Percentiles rank a stretch among this genome's conserved stretches.
Evolutionary conservation across 2,329 filamentous ascomycete genomes (phyloP).

Genomic region (Colletotrichum cordylinicola): DNA sequence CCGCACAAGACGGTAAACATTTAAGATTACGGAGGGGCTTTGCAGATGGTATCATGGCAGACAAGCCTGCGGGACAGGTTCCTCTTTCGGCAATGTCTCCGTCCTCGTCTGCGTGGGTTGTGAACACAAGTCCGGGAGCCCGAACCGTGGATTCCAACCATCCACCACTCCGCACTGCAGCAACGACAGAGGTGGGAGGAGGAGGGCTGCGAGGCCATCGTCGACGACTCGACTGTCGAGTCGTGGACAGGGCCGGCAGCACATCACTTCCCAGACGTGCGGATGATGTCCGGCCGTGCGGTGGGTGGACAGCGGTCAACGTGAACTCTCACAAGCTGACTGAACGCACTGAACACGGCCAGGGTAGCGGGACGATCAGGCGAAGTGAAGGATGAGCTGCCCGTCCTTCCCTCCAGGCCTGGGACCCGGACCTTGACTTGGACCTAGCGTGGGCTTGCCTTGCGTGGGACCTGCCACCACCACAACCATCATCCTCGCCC

Average conservation of each 20-base stretch:
- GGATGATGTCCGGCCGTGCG: constrained; percentile 22
- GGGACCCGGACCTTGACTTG: constrained; percentile 10
- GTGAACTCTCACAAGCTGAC: constrained; percentile 5
- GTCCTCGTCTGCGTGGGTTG: not conserved
- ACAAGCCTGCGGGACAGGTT: constrained; percentile 1
- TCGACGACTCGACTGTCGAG: constrained; percentile 27
- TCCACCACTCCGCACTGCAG: not conserved
- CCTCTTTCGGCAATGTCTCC: constrained; percentile 5
- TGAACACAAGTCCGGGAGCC: constrained; percentile 1
- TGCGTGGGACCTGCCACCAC: not conserved
- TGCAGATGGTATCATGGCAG: constrained; percentile 18
- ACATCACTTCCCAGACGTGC: constrained; percentile 29
- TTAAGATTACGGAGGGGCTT: constrained; percentile 24
- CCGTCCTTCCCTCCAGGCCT: not conserved
- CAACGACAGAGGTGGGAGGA: not conserved
- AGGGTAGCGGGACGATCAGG: constrained; percentile 32
- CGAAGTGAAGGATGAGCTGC: constrained; percentile 18
- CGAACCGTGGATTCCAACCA: not conserved
- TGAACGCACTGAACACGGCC: constrained; percentile 16
- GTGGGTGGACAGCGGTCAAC: constrained; percentile 13
- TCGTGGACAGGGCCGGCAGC: not conserved
- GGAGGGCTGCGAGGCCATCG: not conserved
- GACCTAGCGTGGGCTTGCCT: constrained; percentile 13
- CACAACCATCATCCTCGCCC: constrained; percentile 6
- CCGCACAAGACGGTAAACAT: constrained; percentile 21